Evolutionary conservation across 176 grass and related monocot species (phyloP), one percentile per base, ranked within the genome.

Genomic region (Melocanna baccifera): DNA sequence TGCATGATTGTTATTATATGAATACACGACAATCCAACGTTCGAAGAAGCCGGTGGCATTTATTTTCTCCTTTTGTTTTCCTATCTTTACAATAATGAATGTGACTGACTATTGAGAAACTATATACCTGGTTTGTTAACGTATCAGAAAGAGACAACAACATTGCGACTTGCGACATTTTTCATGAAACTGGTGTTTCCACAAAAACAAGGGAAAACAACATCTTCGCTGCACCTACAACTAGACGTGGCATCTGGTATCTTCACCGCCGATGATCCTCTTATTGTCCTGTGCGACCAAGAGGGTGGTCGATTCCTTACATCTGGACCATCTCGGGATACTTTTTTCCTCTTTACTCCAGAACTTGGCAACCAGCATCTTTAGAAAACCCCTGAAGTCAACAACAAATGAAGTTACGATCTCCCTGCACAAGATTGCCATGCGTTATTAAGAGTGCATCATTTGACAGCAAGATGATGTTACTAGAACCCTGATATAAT

Each of bases 371-470:
- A 83, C 69, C 19, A 98, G n/a, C 91, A 94, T 96, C 85, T 91
- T 91, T 51, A 98, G 63, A 43, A 98, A 89, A 65, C 76, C 96
- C 91, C 96, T 96, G 66, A 98, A 96, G 91, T 98, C 91, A 85
- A 95, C 83, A 87, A 91, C 81, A 87, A 99, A 90, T 86, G 93
- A 90, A 77, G 93, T 91, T 91, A 95, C 88, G 74, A 94, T 87
- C 77, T 96, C 93, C 89, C 93, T 94, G 96, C 89, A 94, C 72
- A 87, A 71, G 65, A 88, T 91, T 81, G 69, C 0, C 58, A 73
- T 47, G 68, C 2, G 63, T 86, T 81, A 75, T 75, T 81, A 81
- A 22, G n/a, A 62, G 12, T 25, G 20, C 18, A 34, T 58, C 41
- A 62, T 78, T 78, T 50, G 18, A 32, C 34, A 83, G 23, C 34